These are phyloP conservation scores for Pseudohalonectria lignicola DNA, from an alignment of 2,329 filamentous ascomycete genomes.

Conservation along the genomic window DNA sequence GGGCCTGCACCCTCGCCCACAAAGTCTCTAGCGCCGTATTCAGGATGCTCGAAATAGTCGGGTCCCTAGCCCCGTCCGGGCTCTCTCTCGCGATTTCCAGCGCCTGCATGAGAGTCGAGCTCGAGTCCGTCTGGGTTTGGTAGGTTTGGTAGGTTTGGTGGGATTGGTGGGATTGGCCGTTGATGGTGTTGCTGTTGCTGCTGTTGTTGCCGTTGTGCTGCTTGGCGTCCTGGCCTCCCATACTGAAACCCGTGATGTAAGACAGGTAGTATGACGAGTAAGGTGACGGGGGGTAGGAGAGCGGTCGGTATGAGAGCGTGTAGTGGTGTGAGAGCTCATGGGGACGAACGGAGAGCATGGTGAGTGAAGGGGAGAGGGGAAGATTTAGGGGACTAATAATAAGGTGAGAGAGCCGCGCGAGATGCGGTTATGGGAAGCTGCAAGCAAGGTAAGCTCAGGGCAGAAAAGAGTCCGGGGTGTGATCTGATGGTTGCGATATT, in stretches of 20 bases:
- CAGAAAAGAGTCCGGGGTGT: no score
- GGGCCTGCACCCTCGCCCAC: constrained; percentile 54
- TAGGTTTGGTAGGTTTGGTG: constrained; percentile 4
- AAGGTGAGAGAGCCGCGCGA: no score
- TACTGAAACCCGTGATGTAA: not conserved
- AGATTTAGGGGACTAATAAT: no score
- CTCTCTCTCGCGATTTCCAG: constrained; percentile 68
- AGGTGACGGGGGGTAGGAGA: constrained; percentile 2
- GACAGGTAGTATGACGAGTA: not conserved
- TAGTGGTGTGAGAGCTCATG: constrained; percentile 2
- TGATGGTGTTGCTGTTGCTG: not conserved
- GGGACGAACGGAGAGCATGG: constrained; percentile 3
- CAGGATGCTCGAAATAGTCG: constrained; percentile 51
- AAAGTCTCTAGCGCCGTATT: constrained; percentile 52
- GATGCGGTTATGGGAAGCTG: no score
- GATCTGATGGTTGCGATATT: no score
- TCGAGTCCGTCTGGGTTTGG: constrained; percentile 3
- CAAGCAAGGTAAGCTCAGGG: no score
- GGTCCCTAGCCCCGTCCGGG: constrained; percentile 53
- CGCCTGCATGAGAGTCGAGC: constrained; percentile 45
- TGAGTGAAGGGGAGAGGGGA: not conserved
- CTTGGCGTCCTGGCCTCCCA: not conserved
- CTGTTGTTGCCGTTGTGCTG: not conserved
- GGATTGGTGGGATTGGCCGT: constrained; percentile 2
- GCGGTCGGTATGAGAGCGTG: not conserved